Evolutionary conservation across 139 green algal species (phyloP), one percentile per base, ranked within the genome.

Genomic region (Klebsormidium nitens): DNA sequence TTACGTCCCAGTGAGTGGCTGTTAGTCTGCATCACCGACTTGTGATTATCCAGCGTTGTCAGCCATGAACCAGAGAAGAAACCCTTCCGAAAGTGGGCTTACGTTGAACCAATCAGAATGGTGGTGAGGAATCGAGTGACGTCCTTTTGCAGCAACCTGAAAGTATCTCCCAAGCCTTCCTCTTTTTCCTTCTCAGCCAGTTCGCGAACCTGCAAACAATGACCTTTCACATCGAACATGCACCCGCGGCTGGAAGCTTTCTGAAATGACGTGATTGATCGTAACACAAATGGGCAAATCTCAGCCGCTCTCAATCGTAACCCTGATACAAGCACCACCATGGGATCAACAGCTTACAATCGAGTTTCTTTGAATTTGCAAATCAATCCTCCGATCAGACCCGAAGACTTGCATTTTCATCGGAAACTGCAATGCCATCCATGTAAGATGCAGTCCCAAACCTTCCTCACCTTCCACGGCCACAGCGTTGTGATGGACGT

Each of bases 401-500:
- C 8, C 11, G 42, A 8, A 50, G 42, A 14, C 42, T 26, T n/a
- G n/a, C n/a, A n/a, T n/a, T n/a, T n/a, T n/a, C n/a, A n/a, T n/a
- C n/a, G 11, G 11, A 50, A 50, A 26, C 11, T 26, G 42, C 8
- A 50, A 50, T 8, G 42, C 14, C 42, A 50, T 26, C 42, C 42
- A 14, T 50, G 42, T 8, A 50, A n/a, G n/a, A n/a, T n/a, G n/a
- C n/a, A n/a, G n/a, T n/a, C n/a, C n/a, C 19, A 60, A 59, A 59
- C 17, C 28, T 1, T 37, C 29, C 47, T 6, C 38, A 78, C 66
- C 67, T 85, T 85, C 80, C 80, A 85, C 14, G 80, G 80, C 79
- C 78, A 85, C 31, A 85, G 66, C 11, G 80, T 85, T 11, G 80
- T 85, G 57, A 85, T 83, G 34, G 80, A 66, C 3, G 79, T 85